A percentile compares a stretch with the other conserved stretches of the same genome.
These are phyloP conservation scores for Laguncularia racemosa DNA, from an alignment of 345 rosid species.

Conservation along the genomic window DNA sequence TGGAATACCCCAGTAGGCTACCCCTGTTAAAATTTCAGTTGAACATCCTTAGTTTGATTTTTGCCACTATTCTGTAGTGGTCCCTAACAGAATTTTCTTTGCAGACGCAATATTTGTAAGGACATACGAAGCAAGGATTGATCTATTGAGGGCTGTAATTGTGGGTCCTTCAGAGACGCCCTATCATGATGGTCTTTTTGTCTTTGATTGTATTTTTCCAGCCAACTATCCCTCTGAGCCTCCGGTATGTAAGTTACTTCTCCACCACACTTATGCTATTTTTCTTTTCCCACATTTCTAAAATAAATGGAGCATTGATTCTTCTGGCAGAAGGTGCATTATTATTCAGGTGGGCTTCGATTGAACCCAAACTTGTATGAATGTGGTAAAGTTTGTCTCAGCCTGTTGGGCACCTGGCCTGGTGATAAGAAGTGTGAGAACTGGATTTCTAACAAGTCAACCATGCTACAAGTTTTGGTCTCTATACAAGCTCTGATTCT, in stretches of 20 bases:
- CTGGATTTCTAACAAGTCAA: slow-evolving; percentile 47
- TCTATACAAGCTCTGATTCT: slow-evolving; percentile 52
- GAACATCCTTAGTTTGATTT: neutral
- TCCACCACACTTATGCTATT: neutral
- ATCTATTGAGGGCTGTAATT: slow-evolving; percentile 46
- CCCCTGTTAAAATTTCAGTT: neutral
- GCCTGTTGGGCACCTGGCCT: slow-evolving; percentile 60
- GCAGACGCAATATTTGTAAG: slow-evolving; percentile 48
- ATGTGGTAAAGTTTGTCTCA: slow-evolving; percentile 60
- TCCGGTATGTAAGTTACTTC: slow-evolving; percentile 28
- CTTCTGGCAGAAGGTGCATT: slow-evolving; percentile 36
- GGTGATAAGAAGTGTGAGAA: slow-evolving; percentile 32
- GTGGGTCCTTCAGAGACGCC: slow-evolving; percentile 58
- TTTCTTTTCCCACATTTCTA: neutral
- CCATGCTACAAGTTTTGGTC: slow-evolving; percentile 62
- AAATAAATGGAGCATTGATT: slow-evolving; percentile 4
- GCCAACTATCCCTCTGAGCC: slow-evolving; percentile 36
- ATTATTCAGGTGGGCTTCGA: slow-evolving; percentile 60
- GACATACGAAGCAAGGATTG: slow-evolving; percentile 52
- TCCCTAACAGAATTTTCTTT: neutral
- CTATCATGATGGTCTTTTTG: slow-evolving; percentile 59
- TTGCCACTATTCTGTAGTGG: neutral
- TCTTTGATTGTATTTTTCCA: slow-evolving; percentile 57
- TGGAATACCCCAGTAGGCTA: neutral
- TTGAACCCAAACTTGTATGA: slow-evolving; percentile 51